A percentile compares a stretch with the other conserved stretches of the same genome.
phyloP scores from a whole-genome alignment of 1,284 basidiomycete genomes.

The Ceraceosorus bombacis region DNA sequence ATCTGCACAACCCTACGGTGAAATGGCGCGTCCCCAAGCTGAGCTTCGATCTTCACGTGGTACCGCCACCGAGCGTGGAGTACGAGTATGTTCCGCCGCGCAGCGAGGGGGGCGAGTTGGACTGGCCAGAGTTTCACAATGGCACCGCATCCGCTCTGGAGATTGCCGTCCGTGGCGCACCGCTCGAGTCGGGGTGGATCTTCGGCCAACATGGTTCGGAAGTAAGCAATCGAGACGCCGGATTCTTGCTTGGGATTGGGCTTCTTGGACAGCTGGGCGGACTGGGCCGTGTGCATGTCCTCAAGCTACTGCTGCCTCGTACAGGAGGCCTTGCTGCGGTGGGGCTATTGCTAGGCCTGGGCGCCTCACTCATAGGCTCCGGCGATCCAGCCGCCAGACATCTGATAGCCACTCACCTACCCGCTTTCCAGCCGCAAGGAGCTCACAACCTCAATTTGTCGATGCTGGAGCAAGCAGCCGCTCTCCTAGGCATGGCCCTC shows the following conservation, averaged over 20 bases:
- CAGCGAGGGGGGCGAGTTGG: slow-evolving; percentile 48
- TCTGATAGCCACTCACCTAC: slow-evolving; percentile 82
- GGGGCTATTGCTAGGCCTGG: slow-evolving; percentile 82
- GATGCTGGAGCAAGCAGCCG: slow-evolving; percentile 80
- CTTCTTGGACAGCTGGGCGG: slow-evolving; percentile 79
- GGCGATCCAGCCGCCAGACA: slow-evolving; percentile 80
- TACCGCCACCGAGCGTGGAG: slow-evolving; percentile 9
- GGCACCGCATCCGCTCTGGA: slow-evolving; percentile 80
- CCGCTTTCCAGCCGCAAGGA: slow-evolving; percentile 78
- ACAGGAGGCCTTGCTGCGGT: slow-evolving; percentile 67
- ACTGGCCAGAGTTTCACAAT: slow-evolving; percentile 96
- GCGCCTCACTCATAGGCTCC: slow-evolving; percentile 82
- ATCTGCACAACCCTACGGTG: slow-evolving; percentile 26
- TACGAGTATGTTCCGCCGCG: slow-evolving; percentile 19
- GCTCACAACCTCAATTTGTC: slow-evolving; percentile 82
- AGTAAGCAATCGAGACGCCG: slow-evolving; percentile 54
- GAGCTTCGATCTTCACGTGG: slow-evolving; percentile 29
- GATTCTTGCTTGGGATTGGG: slow-evolving; percentile 81
- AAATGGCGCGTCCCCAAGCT: slow-evolving; percentile 36
- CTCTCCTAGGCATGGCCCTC: slow-evolving; percentile 78
- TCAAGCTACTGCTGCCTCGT: slow-evolving; percentile 85
- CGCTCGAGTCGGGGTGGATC: slow-evolving; percentile 43
- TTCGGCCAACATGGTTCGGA: slow-evolving; percentile 52
- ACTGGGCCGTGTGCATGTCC: slow-evolving; percentile 72
- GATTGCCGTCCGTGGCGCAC: slow-evolving; percentile 60